Percentiles rank a stretch among this genome's conserved stretches.
phyloP scores from a whole-genome alignment of 2,329 filamentous ascomycete genomes.

The Verticillium nubilum region DNA sequence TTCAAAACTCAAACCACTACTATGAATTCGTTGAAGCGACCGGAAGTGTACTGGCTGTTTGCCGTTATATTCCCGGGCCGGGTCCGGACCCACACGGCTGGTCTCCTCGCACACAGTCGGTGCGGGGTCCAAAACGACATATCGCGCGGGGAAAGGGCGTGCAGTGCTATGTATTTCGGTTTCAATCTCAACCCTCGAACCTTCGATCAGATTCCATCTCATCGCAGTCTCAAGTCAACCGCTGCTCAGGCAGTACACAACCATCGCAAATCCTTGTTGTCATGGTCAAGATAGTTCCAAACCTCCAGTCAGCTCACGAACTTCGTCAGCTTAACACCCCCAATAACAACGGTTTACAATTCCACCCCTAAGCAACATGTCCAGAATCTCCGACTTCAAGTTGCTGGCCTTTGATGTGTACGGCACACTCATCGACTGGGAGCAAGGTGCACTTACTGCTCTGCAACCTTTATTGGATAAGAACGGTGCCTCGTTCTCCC shows the following conservation, averaged over 20 bases:
- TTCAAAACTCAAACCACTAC: too few species aligned
- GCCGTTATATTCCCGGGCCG: background rate
- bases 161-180: background rate
- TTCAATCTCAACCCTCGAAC: background rate
- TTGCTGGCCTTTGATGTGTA: constrained; percentile 72
- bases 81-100: background rate
- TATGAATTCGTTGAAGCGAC: too few species aligned
- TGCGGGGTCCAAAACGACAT: background rate
- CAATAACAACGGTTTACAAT: background rate
- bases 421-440: constrained; percentile 77
- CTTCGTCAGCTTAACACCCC: too few species aligned
- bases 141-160: background rate
- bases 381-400: constrained; percentile 20
- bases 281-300: too few species aligned
- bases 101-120: background rate
- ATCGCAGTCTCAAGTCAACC: background rate
- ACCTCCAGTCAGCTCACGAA: too few species aligned
- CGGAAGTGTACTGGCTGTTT: background rate
- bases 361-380: constrained; percentile 2
- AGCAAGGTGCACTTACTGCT: constrained; percentile 53
- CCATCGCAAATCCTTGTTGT: too few species aligned
- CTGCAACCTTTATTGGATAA: constrained; percentile 44
- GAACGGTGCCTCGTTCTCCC: constrained; percentile 11
- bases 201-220: background rate
- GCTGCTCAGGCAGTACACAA: too few species aligned